Conservation (phyloP, 345 rosid species). For the Jatropha curcas region DNA sequence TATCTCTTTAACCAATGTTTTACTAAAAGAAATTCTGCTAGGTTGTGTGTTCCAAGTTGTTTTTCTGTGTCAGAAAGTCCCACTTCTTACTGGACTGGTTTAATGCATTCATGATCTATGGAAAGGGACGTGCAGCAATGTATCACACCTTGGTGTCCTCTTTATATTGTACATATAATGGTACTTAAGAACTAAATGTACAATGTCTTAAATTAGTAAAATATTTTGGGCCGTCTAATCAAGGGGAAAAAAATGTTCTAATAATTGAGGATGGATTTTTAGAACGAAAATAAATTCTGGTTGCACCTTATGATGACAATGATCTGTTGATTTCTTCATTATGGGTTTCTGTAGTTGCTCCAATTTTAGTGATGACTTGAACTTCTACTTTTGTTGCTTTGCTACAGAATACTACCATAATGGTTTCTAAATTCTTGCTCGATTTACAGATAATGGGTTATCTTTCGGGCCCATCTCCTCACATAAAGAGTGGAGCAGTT, state of each 20-base stretch:
- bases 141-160: not conserved
- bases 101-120: not conserved
- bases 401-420: not conserved
- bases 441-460: constrained; percentile 76
- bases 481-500: constrained; percentile 90
- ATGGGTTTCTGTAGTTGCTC: not conserved
- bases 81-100: not conserved
- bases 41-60: not conserved
- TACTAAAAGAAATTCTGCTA: not conserved
- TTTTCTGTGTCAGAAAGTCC: not conserved
- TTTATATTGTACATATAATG: not conserved
- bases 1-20: not conserved
- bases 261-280: not conserved
- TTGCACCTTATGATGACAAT: not conserved
- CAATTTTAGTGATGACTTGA: not conserved
- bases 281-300: not conserved
- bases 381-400: not conserved
- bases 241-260: not conserved
- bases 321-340: not conserved
- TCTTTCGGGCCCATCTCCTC: constrained; percentile 88
- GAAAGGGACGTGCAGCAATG: not conserved
- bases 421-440: constrained; percentile 19
- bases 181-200: not conserved
- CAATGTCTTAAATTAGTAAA: not conserved
- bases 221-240: not conserved